Base-by-base conservation (phyloP, 257 asterid species). In the Penstemon davidsonii region DNA sequence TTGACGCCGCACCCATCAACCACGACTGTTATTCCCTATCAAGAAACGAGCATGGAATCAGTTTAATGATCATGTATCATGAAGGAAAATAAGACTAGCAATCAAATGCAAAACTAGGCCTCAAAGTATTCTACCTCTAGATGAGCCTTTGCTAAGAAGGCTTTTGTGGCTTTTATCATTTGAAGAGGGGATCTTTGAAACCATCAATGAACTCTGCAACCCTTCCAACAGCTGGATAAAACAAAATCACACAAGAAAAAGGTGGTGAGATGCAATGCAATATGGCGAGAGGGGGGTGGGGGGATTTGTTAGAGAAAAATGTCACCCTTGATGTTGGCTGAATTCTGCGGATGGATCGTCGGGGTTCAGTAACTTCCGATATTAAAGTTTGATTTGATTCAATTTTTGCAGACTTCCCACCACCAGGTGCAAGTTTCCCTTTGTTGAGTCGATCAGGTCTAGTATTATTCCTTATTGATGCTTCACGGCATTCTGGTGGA, bases 251-350 rank as follows among this genome's bases (percentile, higher is more conserved):
- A 61, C 66, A 50, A 74, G 5, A 25, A 50, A 33, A 41, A 62
- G 42, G 41, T 44, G 25, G 19, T 60, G 55, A 56, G 39, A 63
- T 38, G 55, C 53, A 62, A 52, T 45, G 45, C 13, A 54, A 50
- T 25, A 58, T 3, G 38, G 5, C 15, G 13, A 64, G 15, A 52
- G 63, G 12, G 38, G 42, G 33, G 37, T 0, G 39, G 36, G 47
- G 8, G 57, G 7, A 12, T 54, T 40, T 12, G 36, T n/a, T 39
- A 3, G 64, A 47, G 37, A 54, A 57, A 25, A 25, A 25, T 25
- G 33, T 79, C 82, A 91, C 99, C 96, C 98, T 82, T 40, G 98
- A 95, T 46, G 99, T 95, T 37, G 99, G 99, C 81, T 91, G 98
- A 78, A 95, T 95, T 67, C 85, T 85, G 73, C 99, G 96, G 75